phyloP scores from a whole-genome alignment of 1,284 basidiomycete species.

The Mycena sp. region DNA sequence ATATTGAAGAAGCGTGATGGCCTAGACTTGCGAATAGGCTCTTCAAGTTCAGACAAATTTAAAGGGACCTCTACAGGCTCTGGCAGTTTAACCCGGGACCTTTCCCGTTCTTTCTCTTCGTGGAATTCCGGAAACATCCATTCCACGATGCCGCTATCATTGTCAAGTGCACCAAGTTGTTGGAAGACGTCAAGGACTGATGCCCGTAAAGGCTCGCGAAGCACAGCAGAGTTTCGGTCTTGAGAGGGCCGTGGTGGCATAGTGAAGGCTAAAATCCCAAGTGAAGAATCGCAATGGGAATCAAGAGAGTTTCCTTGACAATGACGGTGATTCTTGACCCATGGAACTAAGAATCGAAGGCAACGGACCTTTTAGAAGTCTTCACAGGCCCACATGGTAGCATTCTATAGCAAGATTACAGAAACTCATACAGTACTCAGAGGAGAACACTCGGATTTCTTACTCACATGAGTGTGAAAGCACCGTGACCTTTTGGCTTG shows the following conservation, averaged over 20 bases:
- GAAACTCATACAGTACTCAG: no score
- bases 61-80: constrained; percentile 13
- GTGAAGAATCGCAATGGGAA: neutral
- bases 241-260: constrained; percentile 22
- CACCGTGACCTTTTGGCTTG: no score
- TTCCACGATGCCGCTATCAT: constrained; percentile 35
- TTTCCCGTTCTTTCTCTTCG: constrained; percentile 14
- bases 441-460: no score
- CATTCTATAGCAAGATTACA: no score
- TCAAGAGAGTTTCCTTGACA: constrained; percentile 7
- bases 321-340: neutral
- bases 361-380: no score
- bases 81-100: constrained; percentile 21
- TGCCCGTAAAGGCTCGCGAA: constrained; percentile 31
- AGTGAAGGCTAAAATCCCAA: neutral
- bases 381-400: no score
- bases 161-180: constrained; percentile 35
- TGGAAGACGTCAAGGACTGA: constrained; percentile 35
- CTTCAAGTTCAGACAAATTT: constrained; percentile 21
- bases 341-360: neutral
- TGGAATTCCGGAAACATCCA: constrained; percentile 34
- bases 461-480: no score
- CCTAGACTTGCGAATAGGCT: constrained; percentile 10
- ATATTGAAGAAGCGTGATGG: constrained; percentile 24
- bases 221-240: constrained; percentile 10